Conservation (phyloP, 106 monocot species). For the Dioscorea dumetorum region DNA sequence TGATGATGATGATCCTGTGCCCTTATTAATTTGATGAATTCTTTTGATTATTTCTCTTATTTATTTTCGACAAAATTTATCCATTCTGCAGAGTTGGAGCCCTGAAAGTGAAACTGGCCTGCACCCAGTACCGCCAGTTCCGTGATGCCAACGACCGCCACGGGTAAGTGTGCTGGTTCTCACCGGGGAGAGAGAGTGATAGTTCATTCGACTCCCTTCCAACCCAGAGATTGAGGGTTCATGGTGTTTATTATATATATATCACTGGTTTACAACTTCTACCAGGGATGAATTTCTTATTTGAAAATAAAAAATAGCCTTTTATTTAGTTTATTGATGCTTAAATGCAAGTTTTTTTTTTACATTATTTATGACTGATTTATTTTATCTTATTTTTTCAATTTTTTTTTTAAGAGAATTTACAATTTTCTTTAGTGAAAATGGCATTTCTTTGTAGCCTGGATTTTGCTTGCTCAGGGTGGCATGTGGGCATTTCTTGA, state of each 20-base stretch:
- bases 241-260: no score
- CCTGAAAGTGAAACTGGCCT: constrained; percentile 18
- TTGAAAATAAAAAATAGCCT: no score
- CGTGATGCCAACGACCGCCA: background rate
- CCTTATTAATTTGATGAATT: background rate
- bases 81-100: constrained; percentile 30
- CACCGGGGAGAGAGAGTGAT: background rate
- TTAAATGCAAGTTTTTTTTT: background rate
- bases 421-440: background rate
- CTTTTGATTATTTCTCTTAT: background rate
- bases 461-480: no score
- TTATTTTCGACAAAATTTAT: background rate
- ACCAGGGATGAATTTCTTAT: no score
- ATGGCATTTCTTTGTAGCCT: no score
- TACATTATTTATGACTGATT: no score
- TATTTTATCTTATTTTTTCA: background rate
- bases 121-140: background rate
- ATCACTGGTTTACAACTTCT: no score
- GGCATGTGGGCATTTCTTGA: no score
- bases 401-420: background rate
- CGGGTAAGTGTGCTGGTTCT: background rate
- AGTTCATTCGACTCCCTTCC: no score
- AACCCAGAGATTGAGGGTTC: no score
- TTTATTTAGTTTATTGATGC: background rate
- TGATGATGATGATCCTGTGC: background rate